phyloP scores from a whole-genome alignment of 2,329 filamentous ascomycete species.

The Trichoderma koningiopsis region DNA sequence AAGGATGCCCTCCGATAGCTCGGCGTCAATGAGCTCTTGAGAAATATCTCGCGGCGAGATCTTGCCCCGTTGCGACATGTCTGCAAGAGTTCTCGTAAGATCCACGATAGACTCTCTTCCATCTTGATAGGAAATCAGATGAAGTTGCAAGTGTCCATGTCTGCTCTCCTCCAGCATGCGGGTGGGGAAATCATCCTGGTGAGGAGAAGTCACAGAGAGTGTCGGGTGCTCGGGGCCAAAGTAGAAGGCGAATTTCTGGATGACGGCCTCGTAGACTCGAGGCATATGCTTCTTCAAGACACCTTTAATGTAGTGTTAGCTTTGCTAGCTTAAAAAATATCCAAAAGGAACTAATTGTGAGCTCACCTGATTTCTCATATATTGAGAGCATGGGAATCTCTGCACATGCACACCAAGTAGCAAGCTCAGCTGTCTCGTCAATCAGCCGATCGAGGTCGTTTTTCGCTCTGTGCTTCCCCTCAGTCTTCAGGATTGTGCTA shows the following conservation, averaged over 20 bases:
- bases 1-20: constrained; percentile 79
- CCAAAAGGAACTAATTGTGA: background rate
- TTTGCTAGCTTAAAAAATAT: background rate
- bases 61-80: constrained; percentile 92
- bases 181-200: constrained; percentile 43
- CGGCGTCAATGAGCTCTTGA: constrained; percentile 82
- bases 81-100: constrained; percentile 87
- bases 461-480: constrained; percentile 67
- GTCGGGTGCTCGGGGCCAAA: constrained; percentile 76
- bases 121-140: constrained; percentile 85
- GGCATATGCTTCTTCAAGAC: constrained; percentile 86
- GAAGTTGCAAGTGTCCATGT: constrained; percentile 56
- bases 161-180: constrained; percentile 35
- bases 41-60: constrained; percentile 80
- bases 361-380: constrained; percentile 85
- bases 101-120: constrained; percentile 93
- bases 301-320: constrained; percentile 54
- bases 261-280: constrained; percentile 78
- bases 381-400: constrained; percentile 86
- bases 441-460: constrained; percentile 81
- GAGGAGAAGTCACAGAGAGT: constrained; percentile 59
- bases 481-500: constrained; percentile 78
- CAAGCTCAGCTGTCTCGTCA: constrained; percentile 87
- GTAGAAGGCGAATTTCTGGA: constrained; percentile 80
- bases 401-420: constrained; percentile 89